Conservation (phyloP, 2,329 filamentous ascomycete species). For the Verticillium nonalfalfae region DNA sequence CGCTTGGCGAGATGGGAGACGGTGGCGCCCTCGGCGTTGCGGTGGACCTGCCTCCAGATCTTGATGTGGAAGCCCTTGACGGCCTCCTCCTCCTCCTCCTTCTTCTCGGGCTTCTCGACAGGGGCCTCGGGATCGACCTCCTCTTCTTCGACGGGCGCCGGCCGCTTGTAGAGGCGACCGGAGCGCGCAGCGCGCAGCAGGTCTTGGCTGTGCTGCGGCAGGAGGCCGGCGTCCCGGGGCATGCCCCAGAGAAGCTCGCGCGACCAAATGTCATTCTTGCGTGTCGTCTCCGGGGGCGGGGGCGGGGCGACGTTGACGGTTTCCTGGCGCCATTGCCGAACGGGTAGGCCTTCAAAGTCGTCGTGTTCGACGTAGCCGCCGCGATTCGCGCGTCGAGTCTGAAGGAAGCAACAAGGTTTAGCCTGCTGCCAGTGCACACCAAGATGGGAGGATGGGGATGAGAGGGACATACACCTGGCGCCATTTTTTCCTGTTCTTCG, state of each 20-base stretch:
- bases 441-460: neutral
- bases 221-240: slow-evolving; percentile 76
- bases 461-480: slow-evolving; percentile 27
- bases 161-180: slow-evolving; percentile 68
- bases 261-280: slow-evolving; percentile 65
- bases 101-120: slow-evolving; percentile 50
- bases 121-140: slow-evolving; percentile 43
- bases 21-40: slow-evolving; percentile 47
- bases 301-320: slow-evolving; percentile 62
- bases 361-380: slow-evolving; percentile 53
- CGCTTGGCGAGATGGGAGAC: slow-evolving; percentile 55
- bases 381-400: slow-evolving; percentile 52
- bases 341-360: slow-evolving; percentile 68
- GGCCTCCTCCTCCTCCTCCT: slow-evolving; percentile 57
- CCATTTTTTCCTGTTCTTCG: slow-evolving; percentile 19
- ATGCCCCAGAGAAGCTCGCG: slow-evolving; percentile 69
- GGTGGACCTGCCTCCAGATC: slow-evolving; percentile 56
- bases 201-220: slow-evolving; percentile 75
- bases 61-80: slow-evolving; percentile 48
- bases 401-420: slow-evolving; percentile 3
- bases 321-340: slow-evolving; percentile 82
- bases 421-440: neutral
- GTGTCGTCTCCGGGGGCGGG: slow-evolving; percentile 53
- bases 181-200: slow-evolving; percentile 76
- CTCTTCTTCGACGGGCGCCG: slow-evolving; percentile 54